A percentile compares a stretch with the other conserved stretches of the same genome.
Conservation (phyloP, 1,284 basidiomycete species). For the Salmacisia buchloeana region DNA sequence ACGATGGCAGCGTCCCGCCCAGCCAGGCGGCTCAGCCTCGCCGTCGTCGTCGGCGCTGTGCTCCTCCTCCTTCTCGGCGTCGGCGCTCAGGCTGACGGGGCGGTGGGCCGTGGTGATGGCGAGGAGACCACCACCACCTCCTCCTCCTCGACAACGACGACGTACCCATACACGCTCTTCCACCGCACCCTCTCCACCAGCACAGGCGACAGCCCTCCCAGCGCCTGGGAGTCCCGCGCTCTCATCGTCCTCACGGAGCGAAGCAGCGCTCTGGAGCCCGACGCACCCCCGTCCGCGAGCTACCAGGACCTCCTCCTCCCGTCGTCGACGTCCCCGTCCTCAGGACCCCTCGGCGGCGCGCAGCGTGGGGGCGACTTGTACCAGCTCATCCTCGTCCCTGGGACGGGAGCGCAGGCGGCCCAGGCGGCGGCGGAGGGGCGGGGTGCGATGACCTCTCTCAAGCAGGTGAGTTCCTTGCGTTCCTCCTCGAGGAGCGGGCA, state of each 20-base stretch:
- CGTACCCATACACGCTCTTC: slow-evolving; percentile 2
- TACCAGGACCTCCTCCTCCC: neutral
- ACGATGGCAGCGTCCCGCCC: no score
- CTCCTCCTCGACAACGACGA: no score
- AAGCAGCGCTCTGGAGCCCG: neutral
- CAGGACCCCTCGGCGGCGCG: neutral
- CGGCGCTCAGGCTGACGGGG: no score
- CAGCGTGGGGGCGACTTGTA: neutral
- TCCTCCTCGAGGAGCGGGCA: neutral
- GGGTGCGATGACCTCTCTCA: neutral
- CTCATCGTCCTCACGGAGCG: neutral
- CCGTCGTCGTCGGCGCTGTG: no score
- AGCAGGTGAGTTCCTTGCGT: neutral
- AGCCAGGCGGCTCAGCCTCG: no score
- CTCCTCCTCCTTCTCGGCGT: no score
- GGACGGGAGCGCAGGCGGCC: neutral
- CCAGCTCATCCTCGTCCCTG: slow-evolving; percentile 1
- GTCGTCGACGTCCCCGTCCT: neutral
- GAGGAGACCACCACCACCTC: no score
- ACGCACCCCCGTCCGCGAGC: neutral
- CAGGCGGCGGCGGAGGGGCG: no score
- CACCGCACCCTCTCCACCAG: neutral
- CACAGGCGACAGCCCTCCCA: neutral
- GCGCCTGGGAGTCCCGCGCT: neutral
- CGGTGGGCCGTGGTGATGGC: no score